Evolutionary conservation across 768 basidiomycete species (phyloP).

Genomic region (Mycena metata): DNA sequence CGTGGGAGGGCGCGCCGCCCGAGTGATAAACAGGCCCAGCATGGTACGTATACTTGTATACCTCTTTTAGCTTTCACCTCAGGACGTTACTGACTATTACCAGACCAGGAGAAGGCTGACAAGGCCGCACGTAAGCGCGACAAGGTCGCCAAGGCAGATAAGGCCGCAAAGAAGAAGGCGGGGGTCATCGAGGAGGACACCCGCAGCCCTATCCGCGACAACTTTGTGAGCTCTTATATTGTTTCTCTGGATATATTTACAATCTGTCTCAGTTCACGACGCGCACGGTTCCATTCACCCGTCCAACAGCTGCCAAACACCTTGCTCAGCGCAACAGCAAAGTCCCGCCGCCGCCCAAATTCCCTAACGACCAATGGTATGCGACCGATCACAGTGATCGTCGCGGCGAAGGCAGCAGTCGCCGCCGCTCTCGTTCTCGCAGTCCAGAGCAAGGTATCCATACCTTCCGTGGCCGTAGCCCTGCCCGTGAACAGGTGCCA

Average conservation of each 20-base stretch:
- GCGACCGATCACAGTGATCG: too few relatives aligned
- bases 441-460: background rate
- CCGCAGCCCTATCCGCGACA: slow-evolving; percentile 4
- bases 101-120: background rate
- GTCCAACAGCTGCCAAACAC: slow-evolving; percentile 6
- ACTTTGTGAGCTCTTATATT: slow-evolving; percentile 1
- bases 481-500: background rate
- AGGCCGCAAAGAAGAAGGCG: slow-evolving; percentile 6
- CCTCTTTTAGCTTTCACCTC: too few relatives aligned
- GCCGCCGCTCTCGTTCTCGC: too few relatives aligned
- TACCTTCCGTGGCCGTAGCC: background rate
- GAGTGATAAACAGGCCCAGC: slow-evolving; percentile 1
- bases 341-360: slow-evolving; percentile 6
- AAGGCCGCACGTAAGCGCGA: background rate
- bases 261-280: background rate
- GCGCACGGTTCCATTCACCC: background rate
- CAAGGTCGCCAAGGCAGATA: background rate
- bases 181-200: slow-evolving; percentile 9
- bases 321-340: slow-evolving; percentile 21
- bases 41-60: background rate
- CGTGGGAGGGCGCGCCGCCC: slow-evolving; percentile 5
- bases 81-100: too few relatives aligned
- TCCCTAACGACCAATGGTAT: background rate
- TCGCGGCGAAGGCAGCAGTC: too few relatives aligned
- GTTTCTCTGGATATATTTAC: background rate